Conservation (phyloP, 2,329 filamentous ascomycete species). For the Mollisiaceae sp. region DNA sequence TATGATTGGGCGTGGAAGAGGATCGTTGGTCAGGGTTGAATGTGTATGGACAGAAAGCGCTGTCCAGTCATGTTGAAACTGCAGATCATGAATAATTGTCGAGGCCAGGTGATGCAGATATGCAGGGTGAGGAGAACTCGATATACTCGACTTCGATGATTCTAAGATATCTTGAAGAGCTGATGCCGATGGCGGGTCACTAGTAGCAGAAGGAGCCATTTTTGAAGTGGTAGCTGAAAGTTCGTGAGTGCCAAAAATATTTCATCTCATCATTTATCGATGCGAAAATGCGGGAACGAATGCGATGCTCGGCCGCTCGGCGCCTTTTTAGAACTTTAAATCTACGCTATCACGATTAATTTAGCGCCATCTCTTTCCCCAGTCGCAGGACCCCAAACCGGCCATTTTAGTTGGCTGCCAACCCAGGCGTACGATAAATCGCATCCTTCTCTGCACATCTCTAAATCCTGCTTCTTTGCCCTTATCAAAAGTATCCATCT, state of each 20-base stretch:
- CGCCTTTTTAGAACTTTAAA: slow-evolving; percentile 1
- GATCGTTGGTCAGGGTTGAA: slow-evolving; percentile 46
- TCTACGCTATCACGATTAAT: not conserved
- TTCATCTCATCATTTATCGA: not conserved
- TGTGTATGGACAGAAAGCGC: slow-evolving; percentile 59
- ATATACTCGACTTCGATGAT: slow-evolving; percentile 31
- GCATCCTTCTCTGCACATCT: slow-evolving; percentile 2
- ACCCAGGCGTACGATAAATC: not conserved
- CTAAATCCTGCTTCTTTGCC: slow-evolving; percentile 8
- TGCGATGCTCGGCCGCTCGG: not conserved
- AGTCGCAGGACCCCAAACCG: not conserved
- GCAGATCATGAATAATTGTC: slow-evolving; percentile 72
- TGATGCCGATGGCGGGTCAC: slow-evolving; percentile 29
- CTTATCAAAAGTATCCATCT: not conserved
- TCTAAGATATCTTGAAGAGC: slow-evolving; percentile 37
- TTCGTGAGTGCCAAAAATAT: not conserved
- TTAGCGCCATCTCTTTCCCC: not conserved
- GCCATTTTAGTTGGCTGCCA: not conserved
- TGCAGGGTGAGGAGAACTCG: slow-evolving; percentile 34
- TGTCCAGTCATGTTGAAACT: slow-evolving; percentile 78
- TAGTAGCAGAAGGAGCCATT: slow-evolving; percentile 31
- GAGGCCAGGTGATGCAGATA: slow-evolving; percentile 56
- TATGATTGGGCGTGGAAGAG: slow-evolving; percentile 66
- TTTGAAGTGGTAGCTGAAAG: not conserved
- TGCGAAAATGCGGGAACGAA: not conserved